Base-by-base conservation (phyloP, 1,284 basidiomycete genomes). In the Macrocystidia cucumis region DNA sequence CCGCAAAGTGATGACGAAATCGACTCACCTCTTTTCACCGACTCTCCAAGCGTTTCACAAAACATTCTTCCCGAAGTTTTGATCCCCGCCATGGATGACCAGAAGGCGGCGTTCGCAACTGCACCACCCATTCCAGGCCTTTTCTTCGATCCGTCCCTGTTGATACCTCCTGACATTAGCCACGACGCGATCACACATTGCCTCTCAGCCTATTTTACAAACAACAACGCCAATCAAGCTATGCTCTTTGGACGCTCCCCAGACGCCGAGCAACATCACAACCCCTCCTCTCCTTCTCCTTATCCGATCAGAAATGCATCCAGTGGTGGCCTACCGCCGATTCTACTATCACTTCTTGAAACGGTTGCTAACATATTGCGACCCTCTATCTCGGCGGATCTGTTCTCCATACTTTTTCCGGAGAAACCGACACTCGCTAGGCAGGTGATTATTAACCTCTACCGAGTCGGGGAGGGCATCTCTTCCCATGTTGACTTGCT, bases 371-470 rank as follows among this genome's bases (percentile, higher is more conserved):
- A 40, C 1, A 44, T 76, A 30, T 62, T 85, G 3, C 51, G 52
- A 2, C 65, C 71, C 1, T 42, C 59, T 8, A 57, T 85, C 8
- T 68, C 75, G 1, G 39, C 52, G 4, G 52, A 64, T 27, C 67
- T 65, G 0, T 67, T 78, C 38, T 45, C 55, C 7, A 57, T 76
- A 19, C 60, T 85, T 17, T 82, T 81, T 51, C 76, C 72, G 2
- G 43, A 47, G 6, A 48, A 51, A 2, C 63, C 60, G 0, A 55
- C 57, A 8, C 60, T 59, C 26, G 74, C 81, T 0, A 67, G 85
- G 20, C 87, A 91, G 50, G 82, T 75, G 1, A 91, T 91, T 38
- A 47, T 91, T 35, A 91, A 91, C 51, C 59, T 85, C 3, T 91
- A 91, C 50, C 59, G 62, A 32, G 82, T 83, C 0, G 86, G 86